Evolutionary conservation across 2,329 filamentous ascomycete species (phyloP), one percentile per base, ranked within the genome.

Genomic region (Aspergillus sp.): DNA sequence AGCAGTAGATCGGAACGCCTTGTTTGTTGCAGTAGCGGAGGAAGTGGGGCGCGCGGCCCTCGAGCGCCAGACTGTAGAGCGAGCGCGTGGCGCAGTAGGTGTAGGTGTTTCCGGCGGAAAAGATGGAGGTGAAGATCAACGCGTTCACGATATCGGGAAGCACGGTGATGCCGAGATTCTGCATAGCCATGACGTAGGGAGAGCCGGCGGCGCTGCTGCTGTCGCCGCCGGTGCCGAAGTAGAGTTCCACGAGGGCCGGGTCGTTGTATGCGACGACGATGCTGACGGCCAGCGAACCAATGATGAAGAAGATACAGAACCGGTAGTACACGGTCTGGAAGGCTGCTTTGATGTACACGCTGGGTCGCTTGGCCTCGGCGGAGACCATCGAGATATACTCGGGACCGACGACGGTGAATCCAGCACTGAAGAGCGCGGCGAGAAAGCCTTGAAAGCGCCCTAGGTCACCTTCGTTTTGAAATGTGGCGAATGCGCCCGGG

Each of bases 301-400:
- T 82, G 42, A 91, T 83, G 75, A 92, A 92, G 74, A 93, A 93
- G 14, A 85, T 77, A 0, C 87, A 86, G 49, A 94, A 80, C n/a
- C 90, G 88, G 73, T 88, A 90, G 72, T 91, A 91, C 1, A 92
- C 88, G 54, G 88, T 86, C 60, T 91, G 90, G 74, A 87, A 92
- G 1, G 90, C 90, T 22, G 84, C 85, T 1, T 90, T 90, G 76
- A 94, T 86, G 39, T 87, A 84, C 12, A 78, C 77, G 4, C 88
- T 84, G 0, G 89, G 89, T 62, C 89, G 87, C 66, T 88, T 85
- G 1, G 88, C 84, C 71, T 91, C 89, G 20, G 86, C 88, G 2
- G 87, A 86, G 2, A 82, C 78, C 78, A 81, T 80, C 6, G 77
- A 72, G 64, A 89, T 85, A 71, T 88, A 87, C 67, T 89, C 87